Base-by-base conservation (phyloP, 495 filamentous ascomycete species). In the Xylaria venustula region DNA sequence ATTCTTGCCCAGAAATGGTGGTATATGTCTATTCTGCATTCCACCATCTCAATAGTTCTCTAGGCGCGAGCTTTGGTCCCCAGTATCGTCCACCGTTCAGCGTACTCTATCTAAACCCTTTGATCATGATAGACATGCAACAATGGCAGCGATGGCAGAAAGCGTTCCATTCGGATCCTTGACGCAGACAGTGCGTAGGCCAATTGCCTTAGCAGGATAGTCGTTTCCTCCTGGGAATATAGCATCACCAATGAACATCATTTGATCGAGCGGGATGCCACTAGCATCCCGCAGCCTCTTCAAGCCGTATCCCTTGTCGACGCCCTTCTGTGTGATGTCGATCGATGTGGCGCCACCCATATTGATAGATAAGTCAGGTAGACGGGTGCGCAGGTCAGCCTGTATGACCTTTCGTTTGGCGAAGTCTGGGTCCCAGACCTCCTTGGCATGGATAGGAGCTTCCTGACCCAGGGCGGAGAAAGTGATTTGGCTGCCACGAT, bases 331-430 rank as follows among this genome's bases (percentile, higher is more conserved):
- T 2, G 67, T 70, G 36, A 70, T 62, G 45, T 69, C 67, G 42
- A 70, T 64, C 2, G 67, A 69, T 15, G 67, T 69, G 26, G 67
- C 51, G 5, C 67, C 67, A 44, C 67, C 67, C 67, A 69, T 69
- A 37, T 66, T 64, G 30, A 70, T 67, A 1, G 67, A 66, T 30
- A 69, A 48, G 17, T 58, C 67, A 3, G 67, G 67, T 30, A 70
- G 45, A 23, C 67, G 67, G 49, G 36, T 40, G 19, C 37, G 15
- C 32, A 69, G 52, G 56, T 69, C 66, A 11, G 50, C 54, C 37
- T 67, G 66, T 3, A 69, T 67, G 26, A 69, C 57, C 52, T 58
- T 61, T 41, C 66, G 65, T 47, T 69, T 69, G 9, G 60, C 65
- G 47, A 69, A 69, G 48, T 67, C 51, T 22, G 65, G 65, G 50